Evolutionary conservation across 2,329 filamentous ascomycete genomes (phyloP), one percentile per base, ranked within the genome.

Genomic region (Pezicula carpinea): DNA sequence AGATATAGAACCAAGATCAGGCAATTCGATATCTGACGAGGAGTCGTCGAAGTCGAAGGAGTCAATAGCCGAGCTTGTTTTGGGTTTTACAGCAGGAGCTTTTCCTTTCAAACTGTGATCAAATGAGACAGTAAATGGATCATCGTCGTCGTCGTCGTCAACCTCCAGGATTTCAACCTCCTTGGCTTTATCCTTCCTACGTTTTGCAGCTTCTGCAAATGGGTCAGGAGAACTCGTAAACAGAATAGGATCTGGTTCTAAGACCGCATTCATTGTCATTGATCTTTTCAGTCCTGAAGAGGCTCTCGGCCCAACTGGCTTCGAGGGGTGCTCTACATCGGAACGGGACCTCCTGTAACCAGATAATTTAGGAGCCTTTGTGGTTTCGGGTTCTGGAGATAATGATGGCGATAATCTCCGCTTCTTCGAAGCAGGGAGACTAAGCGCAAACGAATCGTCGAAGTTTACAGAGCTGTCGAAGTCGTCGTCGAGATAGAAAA

Each of bases 381-480:
- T 23, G 18, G 19, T 45, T 26, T 41, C 18, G 13, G 48, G 22
- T 44, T 51, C 40, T 23, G 52, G 49, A n/a, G n/a, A n/a, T n/a
- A n/a, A n/a, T 19, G 49, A 47, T 42, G 47, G 50, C 1, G 58
- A 63, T 3, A 64, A 49, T 22, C 59, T 56, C 11, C 61, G 54
- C 46, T 59, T 70, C 39, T 64, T 66, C 4, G 58, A 59, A 4
- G 60, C 59, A 3, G 54, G 47, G 3, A 49, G 21, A 8, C 60
- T 54, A 5, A 46, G 46, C 29, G 35, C 41, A 52, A 34, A 43
- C 40, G 59, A 50, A 46, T 64, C 62, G 6, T 67, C 65, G 2
- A 71, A 48, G 7, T 69, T 65, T 4, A 66, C 60, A 1, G 66
- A 71, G 6, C 62, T 65, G 35, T 74, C 69, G 41, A 71, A 72